A percentile compares a stretch with the other conserved stretches of the same genome.
Conservation (phyloP, 805 yeast genomes). For the Candida ortonii region DNA sequence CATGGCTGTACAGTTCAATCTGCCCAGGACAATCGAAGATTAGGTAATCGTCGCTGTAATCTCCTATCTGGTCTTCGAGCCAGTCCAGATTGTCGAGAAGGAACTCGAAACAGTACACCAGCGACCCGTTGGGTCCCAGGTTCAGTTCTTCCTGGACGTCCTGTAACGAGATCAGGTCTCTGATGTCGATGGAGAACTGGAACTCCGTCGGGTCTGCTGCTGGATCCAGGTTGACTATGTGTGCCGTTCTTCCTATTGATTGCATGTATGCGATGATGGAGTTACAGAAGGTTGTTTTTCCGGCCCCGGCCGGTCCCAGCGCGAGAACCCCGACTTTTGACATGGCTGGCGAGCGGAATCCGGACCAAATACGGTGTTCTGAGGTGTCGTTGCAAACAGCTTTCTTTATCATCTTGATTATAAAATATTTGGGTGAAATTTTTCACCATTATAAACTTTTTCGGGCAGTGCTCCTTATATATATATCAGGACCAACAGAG, state of each 20-base stretch:
- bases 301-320: conserved; percentile 97
- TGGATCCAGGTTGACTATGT: conserved; percentile 92
- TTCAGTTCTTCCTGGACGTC: conserved; percentile 96
- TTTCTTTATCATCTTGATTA: too few species aligned
- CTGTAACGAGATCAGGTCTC: conserved; percentile 84
- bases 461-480: too few species aligned
- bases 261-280: conserved; percentile 85
- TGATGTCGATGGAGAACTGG: conserved; percentile 88
- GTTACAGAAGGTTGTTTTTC: conserved; percentile 90
- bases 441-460: too few species aligned
- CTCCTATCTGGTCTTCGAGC: conserved; percentile 97
- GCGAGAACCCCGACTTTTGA: conserved; percentile 93
- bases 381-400: conserved; percentile 1
- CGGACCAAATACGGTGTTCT: too few species aligned
- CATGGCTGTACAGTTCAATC: conserved; percentile 89
- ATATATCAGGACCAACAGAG: too few species aligned
- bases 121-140: conserved; percentile 92
- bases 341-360: conserved; percentile 50
- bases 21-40: conserved; percentile 98
- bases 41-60: conserved; percentile 87
- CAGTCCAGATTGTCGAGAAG: conserved; percentile 87
- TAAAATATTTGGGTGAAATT: too few species aligned
- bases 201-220: conserved; percentile 93
- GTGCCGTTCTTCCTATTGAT: conserved; percentile 87
- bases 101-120: conserved; percentile 91